Evolutionary conservation across 805 yeast species (phyloP), one percentile per base, ranked within the genome.

Genomic region (Candida sithepensis): DNA sequence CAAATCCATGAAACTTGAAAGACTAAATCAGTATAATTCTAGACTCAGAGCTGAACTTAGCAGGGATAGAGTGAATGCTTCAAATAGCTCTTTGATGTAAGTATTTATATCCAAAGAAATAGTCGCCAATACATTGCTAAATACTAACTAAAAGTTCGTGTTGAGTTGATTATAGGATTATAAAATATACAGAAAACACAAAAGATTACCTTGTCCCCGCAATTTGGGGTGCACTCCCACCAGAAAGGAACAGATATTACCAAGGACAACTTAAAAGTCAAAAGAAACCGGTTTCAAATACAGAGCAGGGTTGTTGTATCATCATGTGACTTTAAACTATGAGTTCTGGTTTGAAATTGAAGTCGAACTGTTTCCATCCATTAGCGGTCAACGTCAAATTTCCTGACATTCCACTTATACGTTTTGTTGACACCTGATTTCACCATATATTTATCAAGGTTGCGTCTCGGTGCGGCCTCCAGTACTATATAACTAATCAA

Each of bases 31-130:
- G 55, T 69, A 82, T 28, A 84, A 82, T 55, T 58, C 64, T 3
- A 78, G 77, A 50, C 63, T 85, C 33, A 75, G 73, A 53, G 73
- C 73, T 24, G 75, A 79, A 39, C 60, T 85, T 34, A 60, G 73
- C 2, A 66, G 78, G 45, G 82, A 83, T 12, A 68, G 90, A 50
- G 79, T 82, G 2, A 79, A 82, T 28, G 83, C 86, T 8, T 81
- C 88, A 4, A 77, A 78, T 56, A 85, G 85, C 7, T 77, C 82
- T 7, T 65, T 75, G 33, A 58, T 65, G 64, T 54, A 47, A 46
- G 54, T 47, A 41, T 5, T 30, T 14, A 6, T 30, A 30, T 7
- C 10, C 10, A 24, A 6, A 7, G 6, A 30, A 30, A 4, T 20
- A 18, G 12, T 12, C 4, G 3, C 9, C 32, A 30, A 8, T 14